Base-by-base conservation (phyloP, 768 basidiomycete genomes). In the Gelatoporia subvermispora region DNA sequence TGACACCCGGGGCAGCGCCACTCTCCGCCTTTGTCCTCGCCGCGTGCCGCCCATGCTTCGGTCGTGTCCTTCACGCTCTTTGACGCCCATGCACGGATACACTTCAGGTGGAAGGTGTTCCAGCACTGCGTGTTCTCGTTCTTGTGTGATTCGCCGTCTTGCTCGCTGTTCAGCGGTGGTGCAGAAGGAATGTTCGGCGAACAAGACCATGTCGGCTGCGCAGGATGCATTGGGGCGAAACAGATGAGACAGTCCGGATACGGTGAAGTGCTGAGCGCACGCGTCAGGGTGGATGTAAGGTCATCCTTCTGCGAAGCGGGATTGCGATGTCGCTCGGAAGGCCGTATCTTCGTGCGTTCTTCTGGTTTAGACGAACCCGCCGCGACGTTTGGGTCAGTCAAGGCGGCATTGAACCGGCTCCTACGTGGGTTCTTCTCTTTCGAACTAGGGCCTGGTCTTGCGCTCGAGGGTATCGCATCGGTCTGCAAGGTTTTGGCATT, bases 1-100 rank as follows among this genome's bases (percentile, higher is more conserved):
- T 94, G 93, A 70, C 95, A 98, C 0, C 90, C 92, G 0, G 95
- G 95, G 65, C 95, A 98, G 45, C 85, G 74, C 95, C 95, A 98
- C 60, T 90, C 84, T 0, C 86, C 92, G 13, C 68, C 71, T 47
- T 75, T 72, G 10, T 78, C 73, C 56, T 88, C 84, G 8, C 88
- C 88, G 43, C 85, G 69, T 5, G 79, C 80, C 15, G 75, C 73
- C 83, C 80, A 90, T 0, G 87, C 93, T 43, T 82, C 86, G 48
- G 72, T 73, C 11, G 84, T 57, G 11, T 84, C 86, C 61, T 85
- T 84, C 42, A 84, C 81, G 58, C 84, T 88, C 68, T 89, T 88
- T 23, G 74, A 68, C 0, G 92, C 93, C 95, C 95, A 98, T 0
- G 86, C 77, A 8, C 78, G 75, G 56, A 97, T 88, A 59, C 95